Evolutionary conservation across 2,329 filamentous ascomycete genomes (phyloP).

Genomic region (Plenodomus biglobosus): DNA sequence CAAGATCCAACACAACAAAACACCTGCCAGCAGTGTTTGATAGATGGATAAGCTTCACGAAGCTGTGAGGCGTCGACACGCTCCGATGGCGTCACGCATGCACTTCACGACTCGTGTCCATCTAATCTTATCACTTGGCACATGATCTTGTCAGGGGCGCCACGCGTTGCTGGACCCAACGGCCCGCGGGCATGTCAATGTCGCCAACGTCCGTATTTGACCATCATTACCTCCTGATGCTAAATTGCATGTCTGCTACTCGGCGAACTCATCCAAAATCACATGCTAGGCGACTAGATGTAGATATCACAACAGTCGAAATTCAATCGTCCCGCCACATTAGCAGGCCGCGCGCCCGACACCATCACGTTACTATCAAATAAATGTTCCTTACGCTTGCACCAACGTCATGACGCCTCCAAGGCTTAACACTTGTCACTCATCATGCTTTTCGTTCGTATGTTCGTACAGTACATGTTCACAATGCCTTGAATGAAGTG

Average conservation of each 20-base stretch:
- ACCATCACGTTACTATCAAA: too few species aligned
- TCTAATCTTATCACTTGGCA: slow-evolving; percentile 13
- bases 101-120: not conserved
- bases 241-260: not conserved
- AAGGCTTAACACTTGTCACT: too few species aligned
- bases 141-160: slow-evolving; percentile 6
- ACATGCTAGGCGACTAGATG: not conserved
- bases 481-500: too few species aligned
- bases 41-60: not conserved
- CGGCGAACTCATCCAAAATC: not conserved
- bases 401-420: not conserved
- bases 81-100: slow-evolving; percentile 12
- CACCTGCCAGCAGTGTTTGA: slow-evolving; percentile 2
- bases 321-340: too few species aligned
- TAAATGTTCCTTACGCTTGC: not conserved
- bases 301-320: too few species aligned
- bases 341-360: too few species aligned
- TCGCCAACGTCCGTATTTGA: too few species aligned
- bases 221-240: too few species aligned
- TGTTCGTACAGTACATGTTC: too few species aligned
- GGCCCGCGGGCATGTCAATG: too few species aligned
- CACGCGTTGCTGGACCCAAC: not conserved
- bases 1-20: not conserved
- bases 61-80: slow-evolving; percentile 5
- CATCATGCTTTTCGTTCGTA: too few species aligned